phyloP scores from a whole-genome alignment of 2,329 filamentous ascomycete genomes.

The Cordyceps militaris region DNA sequence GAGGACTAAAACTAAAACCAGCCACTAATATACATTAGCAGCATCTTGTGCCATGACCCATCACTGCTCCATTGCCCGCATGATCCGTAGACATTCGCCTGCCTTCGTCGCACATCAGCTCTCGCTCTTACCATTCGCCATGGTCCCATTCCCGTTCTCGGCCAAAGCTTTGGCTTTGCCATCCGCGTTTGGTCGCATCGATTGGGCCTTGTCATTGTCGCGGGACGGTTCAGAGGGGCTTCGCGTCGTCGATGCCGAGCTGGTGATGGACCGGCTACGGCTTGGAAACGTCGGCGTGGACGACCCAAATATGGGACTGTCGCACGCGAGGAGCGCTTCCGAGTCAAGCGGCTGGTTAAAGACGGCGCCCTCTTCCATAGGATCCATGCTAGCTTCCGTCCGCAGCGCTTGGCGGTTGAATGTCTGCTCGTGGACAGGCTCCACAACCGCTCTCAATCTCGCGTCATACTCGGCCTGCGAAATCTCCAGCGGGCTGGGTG shows the following conservation, averaged over 20 bases:
- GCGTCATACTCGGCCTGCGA: slow-evolving; percentile 14
- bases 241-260: not conserved
- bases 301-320: slow-evolving; percentile 11
- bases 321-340: not conserved
- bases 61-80: not conserved
- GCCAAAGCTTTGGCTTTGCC: not conserved
- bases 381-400: slow-evolving; percentile 18
- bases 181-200: not conserved
- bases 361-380: slow-evolving; percentile 26
- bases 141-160: not conserved
- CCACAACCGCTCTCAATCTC: not conserved
- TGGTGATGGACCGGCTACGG: not conserved
- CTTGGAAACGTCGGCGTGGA: not conserved
- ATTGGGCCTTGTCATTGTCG: not conserved
- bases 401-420: slow-evolving; percentile 12
- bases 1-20: not conserved
- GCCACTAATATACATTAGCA: not conserved
- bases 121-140: not conserved
- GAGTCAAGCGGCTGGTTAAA: slow-evolving; percentile 27
- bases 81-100: not conserved
- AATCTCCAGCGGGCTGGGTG: slow-evolving; percentile 18
- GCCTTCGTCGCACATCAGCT: not conserved
- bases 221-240: not conserved
- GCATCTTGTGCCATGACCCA: not conserved
- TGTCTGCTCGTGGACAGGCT: slow-evolving; percentile 5